These are phyloP conservation scores for Bassia scoparia DNA, from an alignment of 148 eudicot genomes.

Conservation along the genomic window DNA sequence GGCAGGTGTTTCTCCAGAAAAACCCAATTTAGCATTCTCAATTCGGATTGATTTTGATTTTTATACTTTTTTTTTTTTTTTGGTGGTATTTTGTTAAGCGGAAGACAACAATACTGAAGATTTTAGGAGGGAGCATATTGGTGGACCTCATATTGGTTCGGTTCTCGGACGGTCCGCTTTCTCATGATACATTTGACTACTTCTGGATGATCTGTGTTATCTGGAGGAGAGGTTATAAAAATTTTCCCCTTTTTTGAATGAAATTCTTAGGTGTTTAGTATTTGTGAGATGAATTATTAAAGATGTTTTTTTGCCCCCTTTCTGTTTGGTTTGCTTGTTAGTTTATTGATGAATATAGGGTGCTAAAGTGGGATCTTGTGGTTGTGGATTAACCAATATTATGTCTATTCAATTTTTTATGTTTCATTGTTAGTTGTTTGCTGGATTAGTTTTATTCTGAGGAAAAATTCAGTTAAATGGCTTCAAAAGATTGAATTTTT, in stretches of 20 bases:
- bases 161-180: conserved; percentile 92
- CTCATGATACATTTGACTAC: conserved; percentile 87
- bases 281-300: no score
- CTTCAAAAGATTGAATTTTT: no score
- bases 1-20: conserved; percentile 47
- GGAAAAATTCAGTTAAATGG: no score
- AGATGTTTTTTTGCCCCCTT: no score
- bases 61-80: not conserved
- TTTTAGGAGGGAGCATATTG: conserved; percentile 97
- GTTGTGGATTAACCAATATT: no score
- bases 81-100: conserved; percentile 32
- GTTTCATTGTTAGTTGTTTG: no score
- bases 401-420: no score
- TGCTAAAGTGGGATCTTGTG: no score
- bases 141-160: conserved; percentile 82
- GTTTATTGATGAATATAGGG: no score
- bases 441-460: no score
- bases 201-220: conserved; percentile 77
- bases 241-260: not conserved
- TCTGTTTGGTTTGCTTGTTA: no score
- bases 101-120: conserved; percentile 87
- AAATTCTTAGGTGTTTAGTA: not conserved
- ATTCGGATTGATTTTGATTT: not conserved
- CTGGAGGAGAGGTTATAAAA: conserved; percentile 76
- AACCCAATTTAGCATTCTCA: not conserved